These are phyloP conservation scores for Cryphonectria japonica DNA, from an alignment of 2,329 filamentous ascomycete species.

Conservation along the genomic window DNA sequence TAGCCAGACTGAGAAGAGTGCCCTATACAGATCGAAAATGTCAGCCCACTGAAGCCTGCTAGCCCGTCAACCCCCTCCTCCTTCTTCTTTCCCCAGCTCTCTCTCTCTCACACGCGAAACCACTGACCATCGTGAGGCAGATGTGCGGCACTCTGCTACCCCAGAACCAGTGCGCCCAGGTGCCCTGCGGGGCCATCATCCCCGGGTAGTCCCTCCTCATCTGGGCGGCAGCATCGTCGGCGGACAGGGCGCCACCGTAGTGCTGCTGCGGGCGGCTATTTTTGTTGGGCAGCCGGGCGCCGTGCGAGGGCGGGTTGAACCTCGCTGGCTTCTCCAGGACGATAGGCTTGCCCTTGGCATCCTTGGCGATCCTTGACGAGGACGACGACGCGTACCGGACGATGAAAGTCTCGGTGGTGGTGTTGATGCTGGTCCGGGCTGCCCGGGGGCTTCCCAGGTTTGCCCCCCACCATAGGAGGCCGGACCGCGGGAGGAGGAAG, in stretches of 20 bases:
- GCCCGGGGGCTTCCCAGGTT: constrained; percentile 31
- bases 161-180: constrained; percentile 83
- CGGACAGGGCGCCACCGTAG: constrained; percentile 74
- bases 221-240: constrained; percentile 68
- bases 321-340: constrained; percentile 84
- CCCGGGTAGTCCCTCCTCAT: constrained; percentile 78
- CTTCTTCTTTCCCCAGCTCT: background rate
- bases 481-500: constrained; percentile 68
- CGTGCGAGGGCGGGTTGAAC: constrained; percentile 92
- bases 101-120: too few species aligned
- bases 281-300: constrained; percentile 63
- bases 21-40: constrained; percentile 45
- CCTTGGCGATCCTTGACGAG: constrained; percentile 33
- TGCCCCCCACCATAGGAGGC: constrained; percentile 56
- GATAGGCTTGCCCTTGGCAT: constrained; percentile 56
- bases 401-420: constrained; percentile 37
- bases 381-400: constrained; percentile 39
- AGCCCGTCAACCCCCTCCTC: background rate
- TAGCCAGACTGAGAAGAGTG: constrained; percentile 69
- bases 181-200: constrained; percentile 83
- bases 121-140: constrained; percentile 75
- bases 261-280: constrained; percentile 60
- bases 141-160: constrained; percentile 77
- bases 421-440: constrained; percentile 32
- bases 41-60: background rate